Base-by-base conservation (phyloP, 164 flowering plant species). In the Cinnamomum chago region DNA sequence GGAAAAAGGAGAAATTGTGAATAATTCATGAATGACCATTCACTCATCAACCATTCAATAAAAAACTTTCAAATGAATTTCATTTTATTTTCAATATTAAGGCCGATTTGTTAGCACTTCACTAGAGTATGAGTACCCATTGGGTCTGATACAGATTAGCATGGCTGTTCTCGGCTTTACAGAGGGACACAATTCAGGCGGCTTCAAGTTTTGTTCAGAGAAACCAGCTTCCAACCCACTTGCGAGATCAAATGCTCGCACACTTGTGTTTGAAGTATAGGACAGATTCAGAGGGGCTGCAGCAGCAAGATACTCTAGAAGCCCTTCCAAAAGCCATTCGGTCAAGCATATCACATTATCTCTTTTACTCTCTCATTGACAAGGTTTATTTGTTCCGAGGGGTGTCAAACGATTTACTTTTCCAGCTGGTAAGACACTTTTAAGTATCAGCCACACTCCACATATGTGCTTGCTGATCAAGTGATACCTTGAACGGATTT, bases 221-320 rank as follows among this genome's bases (percentile, higher is more conserved):
- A 79, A 90, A 94, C 80, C 94, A 79, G 55, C 81, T 94, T 68
- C 97, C 97, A 1, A 58, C 50, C 25, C 84, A 96, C 2, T 78
- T 94, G 69, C 92, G 88, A 83, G 98, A 95, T 72, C 99, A 95
- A 80, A 95, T 95, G 99, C 88, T 95, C 77, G 91, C 98, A 47
- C 99, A 95, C 79, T 83, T 95, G 82, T 90, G 90, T 78, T 82
- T 95, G 83, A 95, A 93, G 84, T 95, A 80, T 81, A 85, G 96
- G 81, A 93, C 98, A 33, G 97, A 93, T 73, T 91, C 95, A 2
- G 97, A 95, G 76, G 97, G 97, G 52, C 82, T 95, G 58, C 98
- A 90, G 77, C 98, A 92, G 80, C 95, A 95, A 78, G 97, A 90
- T 76, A 89, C 89, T 66, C 90, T 95, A 68, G 97, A 93, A 77